Evolutionary conservation across 108 stramenopile genomes (phyloP).

Genomic region (Conticribra guillardii): DNA sequence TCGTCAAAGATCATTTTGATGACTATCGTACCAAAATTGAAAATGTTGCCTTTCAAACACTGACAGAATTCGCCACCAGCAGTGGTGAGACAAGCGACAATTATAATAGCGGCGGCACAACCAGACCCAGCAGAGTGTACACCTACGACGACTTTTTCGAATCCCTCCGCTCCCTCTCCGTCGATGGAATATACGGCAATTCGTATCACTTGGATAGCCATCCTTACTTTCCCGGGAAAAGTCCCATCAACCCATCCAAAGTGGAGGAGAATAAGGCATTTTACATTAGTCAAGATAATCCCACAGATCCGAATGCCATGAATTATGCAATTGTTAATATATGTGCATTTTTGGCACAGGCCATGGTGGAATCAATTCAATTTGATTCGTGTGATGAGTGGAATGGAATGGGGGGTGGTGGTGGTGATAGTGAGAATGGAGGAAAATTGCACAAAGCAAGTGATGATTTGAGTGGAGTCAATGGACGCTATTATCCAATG

Average conservation of each 20-base stretch:
- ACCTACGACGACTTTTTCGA: conserved; percentile 34
- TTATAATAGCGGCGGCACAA: neutral
- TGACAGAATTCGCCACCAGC: conserved; percentile 16
- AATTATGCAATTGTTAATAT: conserved; percentile 31
- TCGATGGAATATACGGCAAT: conserved; percentile 18
- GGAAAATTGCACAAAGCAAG: neutral
- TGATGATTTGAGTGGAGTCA: conserved; percentile 29
- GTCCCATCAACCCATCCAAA: neutral
- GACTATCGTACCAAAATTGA: conserved; percentile 9
- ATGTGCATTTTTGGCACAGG: conserved; percentile 42
- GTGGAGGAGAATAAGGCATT: conserved; percentile 16
- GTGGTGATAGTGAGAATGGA: neutral
- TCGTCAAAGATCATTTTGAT: conserved; percentile 31
- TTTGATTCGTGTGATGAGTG: conserved; percentile 48
- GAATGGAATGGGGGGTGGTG: conserved; percentile 35
- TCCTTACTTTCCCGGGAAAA: conserved; percentile 4
- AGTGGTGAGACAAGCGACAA: conserved; percentile 3
- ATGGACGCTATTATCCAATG: conserved; percentile 36
- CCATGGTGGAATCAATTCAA: conserved; percentile 40
- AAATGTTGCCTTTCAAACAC: conserved; percentile 33
- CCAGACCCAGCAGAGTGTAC: conserved; percentile 32
- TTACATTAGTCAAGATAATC: conserved; percentile 26
- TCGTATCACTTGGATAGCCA: conserved; percentile 21
- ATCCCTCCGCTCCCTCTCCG: conserved; percentile 18
- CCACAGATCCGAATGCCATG: conserved; percentile 7